Evolutionary conservation across 139 green algal species (phyloP).

Genomic region (Ettlia oleoabundans): DNA sequence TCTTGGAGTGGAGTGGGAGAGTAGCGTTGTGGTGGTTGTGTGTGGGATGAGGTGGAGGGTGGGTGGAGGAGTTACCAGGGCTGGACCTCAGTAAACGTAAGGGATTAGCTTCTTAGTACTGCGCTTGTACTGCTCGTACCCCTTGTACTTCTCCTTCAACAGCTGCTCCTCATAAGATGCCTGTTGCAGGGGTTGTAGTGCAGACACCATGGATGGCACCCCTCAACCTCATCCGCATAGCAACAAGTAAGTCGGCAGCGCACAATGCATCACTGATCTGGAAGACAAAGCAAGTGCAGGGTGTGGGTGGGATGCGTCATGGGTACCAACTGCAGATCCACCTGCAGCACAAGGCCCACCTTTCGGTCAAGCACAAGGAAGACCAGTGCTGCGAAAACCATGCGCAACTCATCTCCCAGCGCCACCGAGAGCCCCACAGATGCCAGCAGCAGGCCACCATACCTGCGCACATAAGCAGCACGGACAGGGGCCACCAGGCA

Average conservation of each 20-base stretch:
- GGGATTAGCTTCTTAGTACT: slow-evolving; percentile 57
- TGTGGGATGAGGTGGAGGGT: too few relatives aligned
- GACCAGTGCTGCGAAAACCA: slow-evolving; percentile 47
- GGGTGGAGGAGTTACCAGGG: too few relatives aligned
- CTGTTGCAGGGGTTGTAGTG: slow-evolving; percentile 3
- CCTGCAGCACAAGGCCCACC: slow-evolving; percentile 1
- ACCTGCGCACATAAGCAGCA: too few relatives aligned
- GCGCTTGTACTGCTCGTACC: slow-evolving; percentile 48
- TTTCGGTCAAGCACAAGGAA: slow-evolving; percentile 57
- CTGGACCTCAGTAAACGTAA: slow-evolving; percentile 42
- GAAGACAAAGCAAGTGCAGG: too few relatives aligned
- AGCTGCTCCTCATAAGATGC: slow-evolving; percentile 46
- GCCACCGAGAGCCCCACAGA: slow-evolving; percentile 44
- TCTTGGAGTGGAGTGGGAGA: too few relatives aligned
- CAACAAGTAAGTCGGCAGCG: too few relatives aligned
- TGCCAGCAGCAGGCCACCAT: slow-evolving; percentile 58
- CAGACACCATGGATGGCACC: too few relatives aligned
- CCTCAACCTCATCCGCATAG: too few relatives aligned
- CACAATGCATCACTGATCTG: too few relatives aligned
- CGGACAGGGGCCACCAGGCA: background rate
- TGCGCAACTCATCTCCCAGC: slow-evolving; percentile 50
- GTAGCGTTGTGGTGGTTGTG: too few relatives aligned
- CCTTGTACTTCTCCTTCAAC: slow-evolving; percentile 42
- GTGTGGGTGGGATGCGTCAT: too few relatives aligned
- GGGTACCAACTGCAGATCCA: background rate